Conservation (phyloP, 148 eudicot genomes). For the Vaccinium vitisidaea region DNA sequence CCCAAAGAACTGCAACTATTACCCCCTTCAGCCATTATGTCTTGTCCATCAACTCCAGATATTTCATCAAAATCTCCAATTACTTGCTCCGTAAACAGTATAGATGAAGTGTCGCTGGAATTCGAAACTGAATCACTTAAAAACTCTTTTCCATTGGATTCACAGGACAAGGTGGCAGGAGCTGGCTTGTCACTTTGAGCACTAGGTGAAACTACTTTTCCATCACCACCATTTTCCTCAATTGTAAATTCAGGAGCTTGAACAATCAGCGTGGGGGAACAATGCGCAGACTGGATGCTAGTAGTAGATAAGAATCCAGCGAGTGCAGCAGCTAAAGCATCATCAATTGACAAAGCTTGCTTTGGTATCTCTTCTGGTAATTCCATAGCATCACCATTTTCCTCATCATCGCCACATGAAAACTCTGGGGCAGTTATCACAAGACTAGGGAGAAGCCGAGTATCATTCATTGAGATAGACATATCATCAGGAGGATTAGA, state of each 20-base stretch:
- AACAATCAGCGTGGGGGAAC: conserved; percentile 22
- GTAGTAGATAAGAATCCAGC: conserved; percentile 58
- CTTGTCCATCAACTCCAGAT: conserved; percentile 24
- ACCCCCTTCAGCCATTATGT: conserved; percentile 20
- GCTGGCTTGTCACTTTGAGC: conserved; percentile 21
- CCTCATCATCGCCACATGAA: conserved; percentile 60
- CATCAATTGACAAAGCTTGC: conserved; percentile 68
- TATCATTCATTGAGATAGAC: conserved; percentile 20
- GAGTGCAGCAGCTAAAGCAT: conserved; percentile 87
- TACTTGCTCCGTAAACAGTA: conserved; percentile 12
- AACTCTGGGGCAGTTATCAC: conserved; percentile 79
- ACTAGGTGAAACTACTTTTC: conserved; percentile 14
- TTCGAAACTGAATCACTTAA: conserved; percentile 5
- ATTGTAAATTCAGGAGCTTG: conserved; percentile 22
- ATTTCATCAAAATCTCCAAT: conserved; percentile 1
- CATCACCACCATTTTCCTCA: conserved; percentile 18
- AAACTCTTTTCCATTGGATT: conserved; percentile 9
- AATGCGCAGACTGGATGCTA: conserved; percentile 22
- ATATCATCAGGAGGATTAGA: conserved; percentile 24
- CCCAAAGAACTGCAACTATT: neutral
- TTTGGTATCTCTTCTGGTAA: conserved; percentile 30
- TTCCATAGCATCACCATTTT: conserved; percentile 38
- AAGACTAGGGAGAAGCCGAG: conserved; percentile 53
- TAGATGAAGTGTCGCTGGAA: conserved; percentile 12
- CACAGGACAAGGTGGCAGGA: conserved; percentile 21